Evolutionary conservation across 2,329 filamentous ascomycete species (phyloP).

Genomic region (Herpomyces periplanetae): DNA sequence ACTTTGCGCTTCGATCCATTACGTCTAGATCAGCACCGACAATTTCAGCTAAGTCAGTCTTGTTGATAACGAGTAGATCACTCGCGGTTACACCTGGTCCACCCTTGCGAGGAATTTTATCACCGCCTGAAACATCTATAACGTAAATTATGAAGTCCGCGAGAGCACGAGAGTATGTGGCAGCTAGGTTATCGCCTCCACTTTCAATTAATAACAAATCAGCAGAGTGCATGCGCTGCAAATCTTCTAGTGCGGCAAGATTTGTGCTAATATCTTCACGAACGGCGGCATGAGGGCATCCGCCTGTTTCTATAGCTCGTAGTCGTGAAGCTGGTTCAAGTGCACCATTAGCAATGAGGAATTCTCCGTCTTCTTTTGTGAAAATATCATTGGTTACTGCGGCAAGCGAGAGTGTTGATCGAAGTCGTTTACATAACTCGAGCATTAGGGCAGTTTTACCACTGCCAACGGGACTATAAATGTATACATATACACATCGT

Average conservation of each 20-base stretch:
- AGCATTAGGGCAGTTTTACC: constrained; percentile 95
- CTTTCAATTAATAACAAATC: constrained; percentile 77
- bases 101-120: constrained; percentile 84
- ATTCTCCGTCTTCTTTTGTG: constrained; percentile 86
- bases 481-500: constrained; percentile 1
- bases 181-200: constrained; percentile 78
- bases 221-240: constrained; percentile 37
- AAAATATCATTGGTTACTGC: constrained; percentile 98
- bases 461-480: constrained; percentile 45
- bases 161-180: constrained; percentile 76
- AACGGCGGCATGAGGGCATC: constrained; percentile 81
- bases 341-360: constrained; percentile 51
- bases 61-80: constrained; percentile 74
- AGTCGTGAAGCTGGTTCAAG: constrained; percentile 50
- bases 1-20: constrained; percentile 74
- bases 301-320: constrained; percentile 81
- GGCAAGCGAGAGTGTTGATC: constrained; percentile 43
- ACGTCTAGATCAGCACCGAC: constrained; percentile 63
- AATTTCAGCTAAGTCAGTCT: constrained; percentile 66
- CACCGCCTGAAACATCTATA: constrained; percentile 77
- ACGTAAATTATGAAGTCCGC: constrained; percentile 97
- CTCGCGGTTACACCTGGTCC: constrained; percentile 89
- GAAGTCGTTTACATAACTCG: constrained; percentile 47
- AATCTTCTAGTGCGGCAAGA: constrained; percentile 54
- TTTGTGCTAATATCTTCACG: constrained; percentile 87